Evolutionary conservation across 2,329 filamentous ascomycete genomes (phyloP), one percentile per base, ranked within the genome.

Genomic region (Zopfia rhizophila): DNA sequence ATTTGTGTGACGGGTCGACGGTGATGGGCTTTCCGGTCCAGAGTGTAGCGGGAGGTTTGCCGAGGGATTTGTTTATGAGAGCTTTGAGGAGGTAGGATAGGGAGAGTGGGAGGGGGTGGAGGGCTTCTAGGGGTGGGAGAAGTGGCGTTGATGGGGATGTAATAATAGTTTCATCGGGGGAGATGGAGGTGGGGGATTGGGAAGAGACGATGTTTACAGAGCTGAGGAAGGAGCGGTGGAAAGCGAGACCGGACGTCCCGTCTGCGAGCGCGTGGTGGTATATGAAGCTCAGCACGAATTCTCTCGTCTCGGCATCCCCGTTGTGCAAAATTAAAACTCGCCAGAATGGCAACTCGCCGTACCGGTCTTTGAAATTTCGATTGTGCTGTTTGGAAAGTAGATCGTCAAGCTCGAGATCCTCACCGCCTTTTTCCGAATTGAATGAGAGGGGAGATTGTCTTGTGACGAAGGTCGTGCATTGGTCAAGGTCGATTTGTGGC

Each of bases 241-340:
- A 80, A 0, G 73, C 65, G 19, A 76, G 68, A 0, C 73, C 75
- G 0, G 75, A 77, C 7, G 60, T 61, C 2, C 78, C 77, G 52
- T 81, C 78, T 3, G 72, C 73, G 37, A 80, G 63, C 2, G 72
- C 74, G 61, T 80, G 78, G 44, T 81, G 78, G 50, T 69, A 78
- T 7, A 79, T 63, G 59, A 78, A 80, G 2, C 60, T 61, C 2
- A 71, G 74, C 1, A 74, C 76, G 46, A 81, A 79, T 2, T 48
- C 53, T n/a, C n/a, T n/a, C n/a, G n/a, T n/a, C n/a, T n/a, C n/a
- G n/a, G n/a, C n/a, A n/a, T n/a, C n/a, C n/a, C n/a, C n/a, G 13
- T 22, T 59, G 44, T 7, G 48, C 53, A 78, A 44, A 16, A 80
- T 53, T 13, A 71, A 52, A 2, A 80, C 58, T 14, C 75, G 71